Evolutionary conservation across 1,139 yeast genomes (phyloP), one percentile per base, ranked within the genome.

Genomic region (Pichia sp.): DNA sequence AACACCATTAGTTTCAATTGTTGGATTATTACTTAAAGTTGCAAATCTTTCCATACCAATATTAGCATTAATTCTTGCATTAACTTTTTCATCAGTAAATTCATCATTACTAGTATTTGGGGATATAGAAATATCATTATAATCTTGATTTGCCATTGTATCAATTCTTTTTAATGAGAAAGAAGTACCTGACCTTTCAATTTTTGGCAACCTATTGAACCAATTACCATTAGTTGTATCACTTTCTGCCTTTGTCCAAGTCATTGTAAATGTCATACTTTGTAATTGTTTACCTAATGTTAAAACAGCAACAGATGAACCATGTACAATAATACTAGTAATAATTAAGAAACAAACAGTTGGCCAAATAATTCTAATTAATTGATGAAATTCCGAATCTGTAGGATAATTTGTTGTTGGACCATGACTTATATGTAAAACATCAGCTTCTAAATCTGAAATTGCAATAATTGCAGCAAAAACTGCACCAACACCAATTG

Each of bases 401-500:
- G 63, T 59, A 0, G 95, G 94, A 15, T 82, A 54, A 0, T 64
- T 59, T 13, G 64, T 65, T 28, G 82, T 61, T 0, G 89, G 81
- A 18, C 78, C 79, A 37, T 74, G 79, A 2, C 68, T 69, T 9
- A 52, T 38, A 41, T 53, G 47, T 11, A 76, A 70, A 22, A 62
- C 64, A 31, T 62, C 61, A 11, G 67, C 69, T 56, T 87, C 95
- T 35, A 91, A 69, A 51, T 85, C 91, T 15, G 78, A 76, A 51
- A 93, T 74, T 1, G 96, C 91, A 52, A 89, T 67, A 45, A 91
- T 82, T 13, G 89, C 80, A 18, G 95, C 95, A 64, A 86, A 91
- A 18, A 91, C 76, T 1, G 97, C 97, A 50, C 97, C 97, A 10
- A 91, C 98, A 42, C 98, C 98, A 59, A 91, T 87, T 9, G 98